These are phyloP conservation scores for Fragilariopsis cylindrus DNA, from an alignment of 108 stramenopile species.

Conservation along the genomic window DNA sequence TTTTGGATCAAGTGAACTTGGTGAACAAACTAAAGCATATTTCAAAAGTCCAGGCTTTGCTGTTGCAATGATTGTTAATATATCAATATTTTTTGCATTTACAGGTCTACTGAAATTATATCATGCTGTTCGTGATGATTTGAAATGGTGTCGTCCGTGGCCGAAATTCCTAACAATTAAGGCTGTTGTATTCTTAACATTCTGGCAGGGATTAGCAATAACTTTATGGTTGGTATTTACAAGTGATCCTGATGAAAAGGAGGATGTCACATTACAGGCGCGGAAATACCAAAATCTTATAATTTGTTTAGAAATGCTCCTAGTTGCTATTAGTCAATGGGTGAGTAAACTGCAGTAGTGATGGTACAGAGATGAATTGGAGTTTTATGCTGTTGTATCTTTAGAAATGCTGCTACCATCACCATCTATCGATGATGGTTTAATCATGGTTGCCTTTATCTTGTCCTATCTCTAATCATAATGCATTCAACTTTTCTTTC, in stretches of 20 bases:
- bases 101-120: slow-evolving; percentile 86
- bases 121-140: slow-evolving; percentile 74
- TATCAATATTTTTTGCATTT: slow-evolving; percentile 85
- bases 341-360: not conserved
- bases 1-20: not conserved
- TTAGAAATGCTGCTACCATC: no score
- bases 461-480: no score
- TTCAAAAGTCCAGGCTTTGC: slow-evolving; percentile 61
- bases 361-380: no score
- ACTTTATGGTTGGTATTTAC: slow-evolving; percentile 45
- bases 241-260: slow-evolving; percentile 16
- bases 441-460: no score
- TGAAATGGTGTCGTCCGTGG: slow-evolving; percentile 84
- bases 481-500: not conserved
- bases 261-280: slow-evolving; percentile 49
- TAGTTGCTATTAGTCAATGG: slow-evolving; percentile 81
- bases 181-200: slow-evolving; percentile 90
- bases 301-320: slow-evolving; percentile 93
- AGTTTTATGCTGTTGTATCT: no score
- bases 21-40: slow-evolving; percentile 29
- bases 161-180: slow-evolving; percentile 90
- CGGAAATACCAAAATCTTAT: slow-evolving; percentile 74
- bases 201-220: slow-evolving; percentile 83
- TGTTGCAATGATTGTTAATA: slow-evolving; percentile 73
- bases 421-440: no score